Evolutionary conservation across 2,329 filamentous ascomycete genomes (phyloP), one percentile per base, ranked within the genome.

Genomic region (Alternaria novae-zelandiae): DNA sequence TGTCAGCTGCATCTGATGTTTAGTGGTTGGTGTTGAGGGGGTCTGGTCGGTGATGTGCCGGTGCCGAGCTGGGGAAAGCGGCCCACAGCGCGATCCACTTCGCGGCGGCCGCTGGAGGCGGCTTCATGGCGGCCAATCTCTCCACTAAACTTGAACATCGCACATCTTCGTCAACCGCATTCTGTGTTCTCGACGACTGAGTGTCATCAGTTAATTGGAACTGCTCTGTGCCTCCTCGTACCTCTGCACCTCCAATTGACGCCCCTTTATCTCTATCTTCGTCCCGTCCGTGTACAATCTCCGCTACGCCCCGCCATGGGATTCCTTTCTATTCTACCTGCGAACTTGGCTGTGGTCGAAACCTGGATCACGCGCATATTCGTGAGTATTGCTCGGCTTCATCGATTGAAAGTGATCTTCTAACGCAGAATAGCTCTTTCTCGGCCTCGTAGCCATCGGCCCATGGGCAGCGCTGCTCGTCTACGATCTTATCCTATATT

Each of bases 291-390:
- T 30, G 43, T 23, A 23, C 53, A 32, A 17, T 25, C 25, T 59
- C 54, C 45, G 28, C 51, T 11, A 28, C 41, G n/a, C 49, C 41
- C 57, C 53, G 67, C 57, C 54, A 91, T 91, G 89, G 85, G 86
- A 47, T 86, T 87, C 83, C 88, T 89, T 67, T 91, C 89, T 3
- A 85, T 91, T 62, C 84, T 91, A 32, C 89, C 89, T 2, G 81
- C 84, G 17, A 82, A 85, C 60, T 82, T 90, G 57, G 84, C 82
- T 45, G 81, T 82, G 43, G 75, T 90, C 56, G 89, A 91, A 75
- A 85, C 83, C 55, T 91, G 88, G 88, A 81, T 88, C 61, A 85
- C 86, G 49, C 84, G 87, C 10, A 74, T 88, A 47, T 91, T 90
- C 75, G 89, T 91, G 83, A 73, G 87, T 60, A 49, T 5, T 32